Base-by-base conservation (phyloP, 108 stramenopile genomes). In the Pseudonitzschia multiseries region DNA sequence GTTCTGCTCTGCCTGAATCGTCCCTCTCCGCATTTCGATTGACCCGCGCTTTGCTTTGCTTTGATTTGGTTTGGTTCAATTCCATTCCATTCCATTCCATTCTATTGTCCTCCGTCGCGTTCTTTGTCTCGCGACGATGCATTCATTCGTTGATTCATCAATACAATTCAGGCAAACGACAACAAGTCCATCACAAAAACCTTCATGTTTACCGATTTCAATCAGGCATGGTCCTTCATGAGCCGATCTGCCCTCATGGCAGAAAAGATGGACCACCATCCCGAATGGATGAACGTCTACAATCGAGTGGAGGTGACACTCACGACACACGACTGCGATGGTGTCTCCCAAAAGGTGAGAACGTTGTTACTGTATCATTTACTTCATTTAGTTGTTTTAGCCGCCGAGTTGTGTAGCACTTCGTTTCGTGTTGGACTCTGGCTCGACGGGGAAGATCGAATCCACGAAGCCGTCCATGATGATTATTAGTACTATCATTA, bases 231-330 rank as follows among this genome's bases (percentile, higher is more conserved):
- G 90, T 77, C 84, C 15, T 98, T 98, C 80, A 97, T 98, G 98
- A 77, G 83, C 8, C 83, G 93, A 21, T 76, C 86, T 4, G 97
- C 98, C 24, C 63, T 91, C 17, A 46, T 94, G 70, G 97, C 97
- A 18, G 97, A 98, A 76, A 87, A 96, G 82, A 92, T 92, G 84
- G 89, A 97, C 84, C 98, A 98, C 79, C 98, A 98, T 84, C 98
- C 98, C 21, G 98, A 98, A 81, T 98, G 98, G 98, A 93, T 89
- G 77, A 98, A 98, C 80, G 96, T 98, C 1, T 98, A 98, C 84
- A 97, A 94, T 77, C 78, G 75, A 2, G 98, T 98, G 22, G 87
- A 95, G 62, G 91, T 96, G 24, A 92, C 89, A 14, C 64, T 92
- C 65, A 86, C 90, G 10, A 94, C 93, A 2, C 93, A 95, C 77